Evolutionary conservation across 2,329 filamentous ascomycete species (phyloP).

Genomic region (Phialophora chinensis): DNA sequence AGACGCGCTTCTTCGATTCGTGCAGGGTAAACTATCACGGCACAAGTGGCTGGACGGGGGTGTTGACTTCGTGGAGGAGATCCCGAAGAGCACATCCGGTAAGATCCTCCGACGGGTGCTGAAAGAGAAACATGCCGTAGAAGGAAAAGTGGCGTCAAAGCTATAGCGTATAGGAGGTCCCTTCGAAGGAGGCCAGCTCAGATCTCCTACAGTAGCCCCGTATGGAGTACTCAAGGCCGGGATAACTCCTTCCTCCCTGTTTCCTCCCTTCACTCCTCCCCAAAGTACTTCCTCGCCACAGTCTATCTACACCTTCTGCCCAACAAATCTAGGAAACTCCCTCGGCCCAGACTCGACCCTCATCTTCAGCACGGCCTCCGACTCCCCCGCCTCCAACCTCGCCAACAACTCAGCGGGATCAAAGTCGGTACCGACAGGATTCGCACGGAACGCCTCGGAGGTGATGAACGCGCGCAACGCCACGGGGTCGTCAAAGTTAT

Average conservation of each 20-base stretch:
- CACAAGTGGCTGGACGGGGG: slow-evolving; percentile 48
- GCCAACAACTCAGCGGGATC: background rate
- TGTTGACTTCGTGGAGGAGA: slow-evolving; percentile 43
- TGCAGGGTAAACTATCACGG: slow-evolving; percentile 69
- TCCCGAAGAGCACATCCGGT: slow-evolving; percentile 47
- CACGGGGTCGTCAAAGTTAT: background rate
- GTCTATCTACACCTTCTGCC: slow-evolving; percentile 3
- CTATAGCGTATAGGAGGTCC: background rate
- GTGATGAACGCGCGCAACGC: background rate
- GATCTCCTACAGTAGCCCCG: no score
- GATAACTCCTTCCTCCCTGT: no score
- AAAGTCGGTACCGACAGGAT: slow-evolving; percentile 6
- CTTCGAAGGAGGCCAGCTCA: no score
- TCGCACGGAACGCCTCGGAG: background rate
- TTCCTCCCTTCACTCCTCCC: no score
- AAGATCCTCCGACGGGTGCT: slow-evolving; percentile 47
- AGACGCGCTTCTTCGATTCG: slow-evolving; percentile 60
- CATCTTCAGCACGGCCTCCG: slow-evolving; percentile 5
- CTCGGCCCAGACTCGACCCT: slow-evolving; percentile 3
- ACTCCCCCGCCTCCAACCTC: background rate
- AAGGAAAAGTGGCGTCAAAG: background rate
- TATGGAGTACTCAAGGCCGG: no score
- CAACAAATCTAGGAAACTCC: background rate
- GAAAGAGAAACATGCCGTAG: slow-evolving; percentile 38
- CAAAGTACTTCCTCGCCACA: no score